Conservation (phyloP, 2,329 filamentous ascomycete genomes). For the Aspergillus puulaauensis region DNA sequence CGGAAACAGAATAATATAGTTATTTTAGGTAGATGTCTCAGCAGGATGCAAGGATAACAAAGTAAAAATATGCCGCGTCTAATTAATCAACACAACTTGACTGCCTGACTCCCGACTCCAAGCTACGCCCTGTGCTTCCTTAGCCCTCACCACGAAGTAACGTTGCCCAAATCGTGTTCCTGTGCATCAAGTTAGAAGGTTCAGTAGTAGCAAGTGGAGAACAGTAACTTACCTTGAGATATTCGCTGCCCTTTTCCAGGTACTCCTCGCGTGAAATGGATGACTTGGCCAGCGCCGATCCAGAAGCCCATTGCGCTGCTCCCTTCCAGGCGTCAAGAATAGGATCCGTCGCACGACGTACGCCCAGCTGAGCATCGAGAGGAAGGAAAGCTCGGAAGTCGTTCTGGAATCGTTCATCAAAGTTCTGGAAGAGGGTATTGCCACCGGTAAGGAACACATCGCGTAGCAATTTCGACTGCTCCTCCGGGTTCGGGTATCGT, state of each 20-base stretch:
- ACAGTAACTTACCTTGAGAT: slow-evolving; percentile 67
- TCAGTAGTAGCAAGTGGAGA: not conserved
- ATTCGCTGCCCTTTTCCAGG: slow-evolving; percentile 86
- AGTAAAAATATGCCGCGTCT: not conserved
- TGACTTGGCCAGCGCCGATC: slow-evolving; percentile 59
- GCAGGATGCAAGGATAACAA: not conserved
- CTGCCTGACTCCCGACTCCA: slow-evolving; percentile 6
- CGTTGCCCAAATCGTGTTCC: slow-evolving; percentile 41
- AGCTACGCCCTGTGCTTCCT: not conserved
- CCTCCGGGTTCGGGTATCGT: slow-evolving; percentile 60
- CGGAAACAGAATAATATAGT: too few relatives aligned
- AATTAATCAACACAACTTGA: not conserved
- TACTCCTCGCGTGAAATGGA: slow-evolving; percentile 81
- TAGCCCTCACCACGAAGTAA: slow-evolving; percentile 27
- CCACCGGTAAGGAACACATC: slow-evolving; percentile 97
- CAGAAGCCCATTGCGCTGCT: slow-evolving; percentile 76
- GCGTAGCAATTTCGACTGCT: slow-evolving; percentile 69
- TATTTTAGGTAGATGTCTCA: not conserved
- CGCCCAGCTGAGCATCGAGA: slow-evolving; percentile 62
- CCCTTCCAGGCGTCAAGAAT: slow-evolving; percentile 91
- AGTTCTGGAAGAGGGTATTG: slow-evolving; percentile 79
- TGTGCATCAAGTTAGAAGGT: slow-evolving; percentile 13
- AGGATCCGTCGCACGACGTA: slow-evolving; percentile 73
- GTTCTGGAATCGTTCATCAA: slow-evolving; percentile 75
- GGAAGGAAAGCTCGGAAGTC: slow-evolving; percentile 75